Percentiles rank a stretch among this genome's conserved stretches.
These are phyloP conservation scores for Prunus padus DNA, from an alignment of 306 rosid genomes.

Conservation along the genomic window DNA sequence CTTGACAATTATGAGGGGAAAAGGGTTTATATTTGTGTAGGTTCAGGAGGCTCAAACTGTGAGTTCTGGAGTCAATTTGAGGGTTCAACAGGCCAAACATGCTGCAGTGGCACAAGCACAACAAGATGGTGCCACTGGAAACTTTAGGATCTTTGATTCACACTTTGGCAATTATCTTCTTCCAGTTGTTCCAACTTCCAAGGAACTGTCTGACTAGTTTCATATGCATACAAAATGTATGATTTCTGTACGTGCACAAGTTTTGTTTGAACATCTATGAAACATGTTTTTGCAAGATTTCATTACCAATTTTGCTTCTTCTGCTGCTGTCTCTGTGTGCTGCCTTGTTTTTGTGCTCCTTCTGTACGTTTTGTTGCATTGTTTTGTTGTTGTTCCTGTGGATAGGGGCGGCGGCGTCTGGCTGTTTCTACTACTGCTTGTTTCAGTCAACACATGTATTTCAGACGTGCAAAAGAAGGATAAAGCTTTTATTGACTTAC, in stretches of 20 bases:
- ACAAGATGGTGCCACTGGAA: conserved; percentile 60
- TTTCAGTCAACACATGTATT: neutral
- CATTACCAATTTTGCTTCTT: neutral
- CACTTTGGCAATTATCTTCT: conserved; percentile 56
- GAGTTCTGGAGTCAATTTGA: conserved; percentile 17
- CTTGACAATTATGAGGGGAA: neutral
- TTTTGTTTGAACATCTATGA: neutral
- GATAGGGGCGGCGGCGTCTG: neutral
- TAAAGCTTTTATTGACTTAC: no score
- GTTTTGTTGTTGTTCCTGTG: neutral
- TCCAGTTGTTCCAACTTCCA: conserved; percentile 51
- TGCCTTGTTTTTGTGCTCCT: neutral
- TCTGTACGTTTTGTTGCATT: neutral
- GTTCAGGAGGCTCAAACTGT: conserved; percentile 24
- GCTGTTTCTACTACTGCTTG: neutral
- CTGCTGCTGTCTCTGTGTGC: neutral
- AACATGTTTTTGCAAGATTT: neutral
- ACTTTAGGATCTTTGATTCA: conserved; percentile 52
- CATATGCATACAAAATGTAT: neutral
- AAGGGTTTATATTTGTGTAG: conserved; percentile 12
- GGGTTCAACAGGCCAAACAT: conserved; percentile 46
- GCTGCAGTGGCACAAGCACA: conserved; percentile 52
- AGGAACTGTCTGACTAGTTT: conserved; percentile 40
- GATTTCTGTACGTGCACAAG: neutral
- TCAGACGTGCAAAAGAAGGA: neutral